Percentiles rank a stretch among this genome's conserved stretches.
phyloP scores from a whole-genome alignment of 495 filamentous ascomycete species.

The Umbilicaria muhlenbergii region DNA sequence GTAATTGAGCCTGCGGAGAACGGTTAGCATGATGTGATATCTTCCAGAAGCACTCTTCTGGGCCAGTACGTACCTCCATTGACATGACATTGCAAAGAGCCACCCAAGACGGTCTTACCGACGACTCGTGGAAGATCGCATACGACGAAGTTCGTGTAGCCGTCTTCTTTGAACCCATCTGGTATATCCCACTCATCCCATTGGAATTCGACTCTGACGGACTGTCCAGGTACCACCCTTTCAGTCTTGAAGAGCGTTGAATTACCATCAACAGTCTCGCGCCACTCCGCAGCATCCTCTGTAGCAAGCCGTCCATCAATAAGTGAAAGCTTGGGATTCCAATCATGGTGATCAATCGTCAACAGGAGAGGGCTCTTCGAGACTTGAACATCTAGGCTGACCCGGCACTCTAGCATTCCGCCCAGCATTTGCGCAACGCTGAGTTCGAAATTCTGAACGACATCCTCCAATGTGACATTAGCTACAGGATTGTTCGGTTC shows the following conservation, averaged over 20 bases:
- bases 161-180: no score
- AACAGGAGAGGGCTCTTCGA: neutral
- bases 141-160: no score
- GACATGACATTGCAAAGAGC: no score
- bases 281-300: constrained; percentile 2
- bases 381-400: constrained; percentile 4
- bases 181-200: neutral
- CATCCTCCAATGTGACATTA: neutral
- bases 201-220: neutral
- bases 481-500: no score
- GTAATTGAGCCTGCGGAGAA: no score
- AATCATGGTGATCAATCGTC: constrained; percentile 1
- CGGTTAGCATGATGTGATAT: no score
- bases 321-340: constrained; percentile 2
- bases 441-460: constrained; percentile 3
- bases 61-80: no score
- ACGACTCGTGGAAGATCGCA: no score
- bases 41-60: no score
- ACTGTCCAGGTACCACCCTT: neutral
- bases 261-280: neutral
- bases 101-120: no score
- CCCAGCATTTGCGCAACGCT: neutral
- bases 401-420: constrained; percentile 1
- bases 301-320: constrained; percentile 1
- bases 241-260: constrained; percentile 2